Base-by-base conservation (phyloP, 768 basidiomycete species). In the Tylopilus sp. region DNA sequence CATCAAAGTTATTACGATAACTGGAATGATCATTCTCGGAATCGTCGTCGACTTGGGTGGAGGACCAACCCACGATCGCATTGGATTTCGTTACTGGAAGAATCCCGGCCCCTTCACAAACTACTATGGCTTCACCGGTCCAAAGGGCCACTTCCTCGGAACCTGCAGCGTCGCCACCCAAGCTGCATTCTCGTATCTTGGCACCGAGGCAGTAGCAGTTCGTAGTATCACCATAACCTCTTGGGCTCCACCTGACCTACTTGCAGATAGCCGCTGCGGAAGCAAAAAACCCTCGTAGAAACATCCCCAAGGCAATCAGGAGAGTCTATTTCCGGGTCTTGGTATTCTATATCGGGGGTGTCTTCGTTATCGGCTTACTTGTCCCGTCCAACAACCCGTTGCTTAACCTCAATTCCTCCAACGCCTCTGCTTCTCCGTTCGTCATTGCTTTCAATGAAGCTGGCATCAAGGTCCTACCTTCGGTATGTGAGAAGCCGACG, bases 121-220 rank as follows among this genome's bases (percentile, higher is more conserved):
- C 53, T 78, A 53, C 49, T 10, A 69, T 33, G 63, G 58, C 3
- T 68, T 72, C 38, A 47, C 59, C 23, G 83, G 82, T 1, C 49
- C 70, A 1, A 73, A 71, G 36, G 81, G 81, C 20, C 73, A 72
- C 23, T 85, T 85, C 71, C 61, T 75, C 12, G 73, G 73, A 5
- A 71, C 70, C 49, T 81, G 75, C 70, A 72, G 78, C 2, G 81
- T 80, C 42, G 72, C 80, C 48, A 76, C 73, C 9, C 79, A 82
- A 58, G 84, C 83, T 13, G 79, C 78, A 4, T 84, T 83, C 69
- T 75, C 79, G 12, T 83, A 74, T 64, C 73, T 79, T 25, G 83
- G 83, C 12, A 80, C 82, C 1, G 83, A 85, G 60, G 67, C 69
- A 35, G 75, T 75, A 20, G 76, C 74, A 41, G 72, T 75, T 50